Conservation (phyloP, 208 protist species). For the Crithidia fasciculata region DNA sequence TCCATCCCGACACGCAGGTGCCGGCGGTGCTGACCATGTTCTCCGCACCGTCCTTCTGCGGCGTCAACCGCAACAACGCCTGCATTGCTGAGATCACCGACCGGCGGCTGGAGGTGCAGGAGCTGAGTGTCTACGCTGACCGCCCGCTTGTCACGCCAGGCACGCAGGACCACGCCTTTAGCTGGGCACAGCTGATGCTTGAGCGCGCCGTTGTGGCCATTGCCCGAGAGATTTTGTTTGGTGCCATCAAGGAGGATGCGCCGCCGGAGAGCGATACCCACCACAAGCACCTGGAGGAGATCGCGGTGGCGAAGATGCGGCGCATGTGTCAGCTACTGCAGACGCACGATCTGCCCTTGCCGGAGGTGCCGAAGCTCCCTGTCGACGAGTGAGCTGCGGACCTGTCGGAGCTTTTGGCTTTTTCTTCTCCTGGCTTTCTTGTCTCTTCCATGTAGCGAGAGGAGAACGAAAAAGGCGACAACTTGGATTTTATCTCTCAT, state of each 20-base stretch:
- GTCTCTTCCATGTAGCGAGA: too few species aligned
- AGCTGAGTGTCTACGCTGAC: slow-evolving; percentile 50
- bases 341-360: slow-evolving; percentile 50
- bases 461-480: too few species aligned
- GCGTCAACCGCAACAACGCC: slow-evolving; percentile 80
- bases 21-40: slow-evolving; percentile 75
- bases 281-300: slow-evolving; percentile 35
- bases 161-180: slow-evolving; percentile 70
- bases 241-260: slow-evolving; percentile 31
- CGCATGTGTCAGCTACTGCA: slow-evolving; percentile 77
- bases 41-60: slow-evolving; percentile 80
- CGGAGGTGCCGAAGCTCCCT: slow-evolving; percentile 42
- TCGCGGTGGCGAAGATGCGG: slow-evolving; percentile 54
- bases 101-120: slow-evolving; percentile 52
- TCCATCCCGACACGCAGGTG: slow-evolving; percentile 60
- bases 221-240: slow-evolving; percentile 62
- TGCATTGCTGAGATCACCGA: slow-evolving; percentile 52
- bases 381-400: not conserved
- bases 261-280: slow-evolving; percentile 27
- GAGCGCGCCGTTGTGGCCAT: slow-evolving; percentile 52
- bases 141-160: slow-evolving; percentile 73
- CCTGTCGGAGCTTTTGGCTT: too few species aligned
- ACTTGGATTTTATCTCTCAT: not conserved
- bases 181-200: slow-evolving; percentile 77
- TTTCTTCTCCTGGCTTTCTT: too few species aligned